Base-by-base conservation (phyloP, 2,329 filamentous ascomycete species). In the Curvularia sp. region DNA sequence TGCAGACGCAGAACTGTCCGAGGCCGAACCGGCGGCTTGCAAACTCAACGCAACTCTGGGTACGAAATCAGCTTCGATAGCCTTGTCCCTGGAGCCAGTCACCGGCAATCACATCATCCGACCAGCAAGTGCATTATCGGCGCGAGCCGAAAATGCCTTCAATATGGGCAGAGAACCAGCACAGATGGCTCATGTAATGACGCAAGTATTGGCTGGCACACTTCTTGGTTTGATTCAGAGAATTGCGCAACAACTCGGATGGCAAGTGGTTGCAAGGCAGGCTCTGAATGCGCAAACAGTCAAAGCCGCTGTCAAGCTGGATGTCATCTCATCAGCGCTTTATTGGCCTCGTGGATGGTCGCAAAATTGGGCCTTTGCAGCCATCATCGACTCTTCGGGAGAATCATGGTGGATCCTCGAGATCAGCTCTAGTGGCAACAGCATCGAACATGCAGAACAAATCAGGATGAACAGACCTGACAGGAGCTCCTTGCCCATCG, bases 91-190 rank as follows among this genome's bases (percentile, higher is more conserved):
- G 46, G 92, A 96, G 65, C 87, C 90, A 0, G 86, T 91, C 25
- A 93, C 90, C 0, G 95, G 95, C n/a, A 79, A 83, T 10, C 89
- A 93, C 60, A 86, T 87, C 9, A 77, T 97, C 36, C 85, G 86
- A 56, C 90, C 92, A 34, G 68, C 74, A 12, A 78, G 70, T 8
- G 57, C 67, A n/a, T 61, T 73, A 5, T 74, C 79, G 5, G 64
- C 71, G 7, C 66, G 86, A 19, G 82, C 83, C 18, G 91, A 96
- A 70, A 80, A 79, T 30, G 84, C 84, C 32, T 80, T 96, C 53
- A 93, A 92, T 60, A 79, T 81, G 28, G 77, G 80, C 18, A 83
- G 80, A 59, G 84, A 87, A 53, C 82, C 86, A 1, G 79, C 83
- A 1, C 86, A 89, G 28, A 86, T 85, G 0, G 80, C 86, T 34